Evolutionary conservation across 1,284 basidiomycete genomes (phyloP), one percentile per base, ranked within the genome.

Genomic region (Ustilago shanxiensis): DNA sequence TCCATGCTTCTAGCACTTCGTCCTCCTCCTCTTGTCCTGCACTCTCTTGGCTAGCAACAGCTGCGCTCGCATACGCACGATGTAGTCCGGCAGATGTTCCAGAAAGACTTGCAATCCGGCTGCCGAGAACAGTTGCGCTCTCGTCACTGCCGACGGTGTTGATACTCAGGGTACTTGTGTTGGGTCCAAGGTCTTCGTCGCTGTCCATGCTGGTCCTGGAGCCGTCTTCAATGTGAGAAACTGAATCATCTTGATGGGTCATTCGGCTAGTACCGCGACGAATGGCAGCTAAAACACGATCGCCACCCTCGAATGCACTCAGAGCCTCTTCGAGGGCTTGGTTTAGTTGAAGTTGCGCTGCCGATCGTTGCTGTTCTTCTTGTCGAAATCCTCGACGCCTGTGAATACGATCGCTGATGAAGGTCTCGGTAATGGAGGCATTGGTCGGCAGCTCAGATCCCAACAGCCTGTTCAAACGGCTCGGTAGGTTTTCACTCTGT

Each of bases 71-170:
- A 44, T 44, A 16, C 16, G 41, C 41, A 44, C 37, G 74, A 16
- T 64, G 54, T 5, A 72, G 63, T 31, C 47, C 41, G 8, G 62
- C 51, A 20, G 73, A 71, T 13, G 65, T 70, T 2, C 55, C 57
- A 20, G 65, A 56, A 13, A 70, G 70, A 24, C 75, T 73, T 11
- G 65, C 69, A 28, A 66, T 66, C 24, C 69, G 61, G 20, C 64
- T 71, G 3, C 76, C 76, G 2, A 78, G 62, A 3, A 78, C 72
- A 0, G 76, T 78, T 13, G 72, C 66, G 58, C 76, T 78, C 31
- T 78, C 76, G 53, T 78, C 76, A 16, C 76, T 78, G 16, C 60
- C 68, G 8, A 70, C 74, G 31, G 72, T 73, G 47, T 71, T 69
- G 57, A 78, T 75, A 51, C 76, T 78, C 14, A 78, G 57, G 5